These are phyloP conservation scores for Xylariaceae sp. DNA, from an alignment of 2,329 filamentous ascomycete species.

Conservation along the genomic window DNA sequence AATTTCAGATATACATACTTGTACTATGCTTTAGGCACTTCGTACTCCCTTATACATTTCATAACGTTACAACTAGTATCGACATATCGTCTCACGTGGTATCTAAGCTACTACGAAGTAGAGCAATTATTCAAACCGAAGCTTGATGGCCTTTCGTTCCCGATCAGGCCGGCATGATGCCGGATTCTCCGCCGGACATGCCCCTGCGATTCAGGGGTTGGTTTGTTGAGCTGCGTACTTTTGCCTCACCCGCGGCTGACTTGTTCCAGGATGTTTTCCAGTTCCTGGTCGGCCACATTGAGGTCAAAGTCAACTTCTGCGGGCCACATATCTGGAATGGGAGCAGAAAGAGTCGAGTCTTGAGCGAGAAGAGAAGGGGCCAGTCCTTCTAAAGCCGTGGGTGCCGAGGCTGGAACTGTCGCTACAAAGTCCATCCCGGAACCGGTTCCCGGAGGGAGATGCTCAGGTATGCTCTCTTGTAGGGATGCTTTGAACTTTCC, in stretches of 20 bases:
- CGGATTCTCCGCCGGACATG: too few species aligned
- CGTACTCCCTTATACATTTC: too few species aligned
- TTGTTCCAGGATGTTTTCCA: constrained; percentile 28
- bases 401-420: constrained; percentile 5
- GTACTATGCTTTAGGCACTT: too few species aligned
- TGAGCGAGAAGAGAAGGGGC: constrained; percentile 5
- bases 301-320: constrained; percentile 22
- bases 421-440: constrained; percentile 10
- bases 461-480: constrained; percentile 15
- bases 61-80: too few species aligned
- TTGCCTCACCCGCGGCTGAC: constrained; percentile 21
- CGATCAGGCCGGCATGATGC: too few species aligned
- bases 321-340: constrained; percentile 13
- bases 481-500: constrained; percentile 50
- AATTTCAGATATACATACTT: too few species aligned
- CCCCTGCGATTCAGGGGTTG: too few species aligned
- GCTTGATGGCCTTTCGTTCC: too few species aligned
- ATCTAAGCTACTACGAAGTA: too few species aligned
- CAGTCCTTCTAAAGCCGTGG: constrained; percentile 13
- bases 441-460: neutral
- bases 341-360: constrained; percentile 2
- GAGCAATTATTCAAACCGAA: too few species aligned
- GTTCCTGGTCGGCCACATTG: constrained; percentile 29
- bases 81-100: too few species aligned
- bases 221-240: neutral